Percentiles rank a stretch among this genome's conserved stretches.
Evolutionary conservation across 2,329 filamentous ascomycete genomes (phyloP).

Genomic region (Verticillium nonalfalfae): DNA sequence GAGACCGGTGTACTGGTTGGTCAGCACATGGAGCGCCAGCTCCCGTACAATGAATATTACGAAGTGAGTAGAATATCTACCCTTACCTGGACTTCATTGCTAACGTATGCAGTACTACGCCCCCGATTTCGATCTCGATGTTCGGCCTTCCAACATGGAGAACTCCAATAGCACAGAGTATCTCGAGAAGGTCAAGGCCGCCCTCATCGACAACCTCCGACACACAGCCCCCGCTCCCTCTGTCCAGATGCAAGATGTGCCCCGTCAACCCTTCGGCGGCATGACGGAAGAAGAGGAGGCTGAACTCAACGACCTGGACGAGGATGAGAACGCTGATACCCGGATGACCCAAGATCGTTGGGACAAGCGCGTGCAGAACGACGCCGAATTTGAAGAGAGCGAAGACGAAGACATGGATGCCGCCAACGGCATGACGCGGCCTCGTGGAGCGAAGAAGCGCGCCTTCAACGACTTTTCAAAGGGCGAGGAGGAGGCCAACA

Average conservation of each 20-base stretch:
- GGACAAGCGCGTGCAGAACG: constrained; percentile 70
- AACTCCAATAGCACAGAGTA: constrained; percentile 84
- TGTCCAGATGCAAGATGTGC: constrained; percentile 80
- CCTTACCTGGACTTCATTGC: background rate
- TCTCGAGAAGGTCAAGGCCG: constrained; percentile 72
- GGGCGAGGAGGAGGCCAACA: constrained; percentile 27
- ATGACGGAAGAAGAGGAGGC: constrained; percentile 63
- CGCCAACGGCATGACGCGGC: constrained; percentile 61
- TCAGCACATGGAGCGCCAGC: constrained; percentile 70
- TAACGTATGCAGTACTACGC: constrained; percentile 69
- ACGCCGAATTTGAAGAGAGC: constrained; percentile 80
- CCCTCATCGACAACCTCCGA: constrained; percentile 78
- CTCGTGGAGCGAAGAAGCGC: constrained; percentile 39
- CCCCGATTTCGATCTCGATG: constrained; percentile 84
- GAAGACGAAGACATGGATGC: constrained; percentile 79
- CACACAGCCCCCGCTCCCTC: constrained; percentile 84
- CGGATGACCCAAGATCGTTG: constrained; percentile 76
- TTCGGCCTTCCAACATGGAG: constrained; percentile 81
- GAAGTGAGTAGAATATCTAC: constrained; percentile 42
- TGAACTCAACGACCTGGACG: constrained; percentile 64
- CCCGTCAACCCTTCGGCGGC: constrained; percentile 53
- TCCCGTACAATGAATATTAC: constrained; percentile 97
- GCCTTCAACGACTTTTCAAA: constrained; percentile 48
- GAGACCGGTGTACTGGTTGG: constrained; percentile 89
- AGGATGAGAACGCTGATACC: constrained; percentile 78